A percentile compares a stretch with the other conserved stretches of the same genome.
phyloP scores from a whole-genome alignment of 164 flowering plant species.

The Aristolochia contorta region DNA sequence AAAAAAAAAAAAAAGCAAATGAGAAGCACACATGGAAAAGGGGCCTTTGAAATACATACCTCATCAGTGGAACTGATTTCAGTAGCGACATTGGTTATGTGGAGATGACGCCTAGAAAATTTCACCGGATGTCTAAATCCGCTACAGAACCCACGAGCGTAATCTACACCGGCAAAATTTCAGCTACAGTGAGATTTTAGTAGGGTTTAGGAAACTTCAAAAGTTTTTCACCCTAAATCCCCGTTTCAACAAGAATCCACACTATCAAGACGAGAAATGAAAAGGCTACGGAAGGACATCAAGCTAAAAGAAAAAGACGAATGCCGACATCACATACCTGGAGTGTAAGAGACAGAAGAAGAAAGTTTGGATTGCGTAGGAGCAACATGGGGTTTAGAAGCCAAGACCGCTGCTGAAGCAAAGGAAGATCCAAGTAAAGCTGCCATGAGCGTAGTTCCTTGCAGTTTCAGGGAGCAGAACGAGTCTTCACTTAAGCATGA shows the following conservation, averaged over 20 bases:
- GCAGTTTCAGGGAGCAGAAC: background rate
- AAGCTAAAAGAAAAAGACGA: too few species aligned
- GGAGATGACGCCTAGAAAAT: conserved; percentile 41
- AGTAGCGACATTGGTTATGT: conserved; percentile 67
- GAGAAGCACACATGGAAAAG: background rate
- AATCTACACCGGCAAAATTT: conserved; percentile 29
- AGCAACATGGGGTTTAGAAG: conserved; percentile 27
- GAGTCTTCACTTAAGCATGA: background rate
- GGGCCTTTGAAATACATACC: conserved; percentile 20
- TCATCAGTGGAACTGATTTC: conserved; percentile 46
- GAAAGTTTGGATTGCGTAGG: conserved; percentile 19
- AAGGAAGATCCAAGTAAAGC: conserved; percentile 27
- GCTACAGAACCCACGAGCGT: conserved; percentile 41
- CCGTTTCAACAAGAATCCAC: background rate
- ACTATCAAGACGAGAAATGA: background rate
- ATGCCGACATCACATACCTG: background rate
- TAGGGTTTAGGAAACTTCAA: background rate
- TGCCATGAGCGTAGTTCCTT: conserved; percentile 9
- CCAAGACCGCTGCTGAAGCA: conserved; percentile 19
- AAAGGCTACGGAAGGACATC: background rate
- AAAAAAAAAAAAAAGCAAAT: too few species aligned
- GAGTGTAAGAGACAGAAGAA: conserved; percentile 1
- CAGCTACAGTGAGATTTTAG: background rate
- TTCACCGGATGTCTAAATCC: conserved; percentile 33
- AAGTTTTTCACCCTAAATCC: background rate